Percentiles rank a stretch among this genome's conserved stretches.
phyloP scores from a whole-genome alignment of 306 rosid genomes.

The Vigna angularis region DNA sequence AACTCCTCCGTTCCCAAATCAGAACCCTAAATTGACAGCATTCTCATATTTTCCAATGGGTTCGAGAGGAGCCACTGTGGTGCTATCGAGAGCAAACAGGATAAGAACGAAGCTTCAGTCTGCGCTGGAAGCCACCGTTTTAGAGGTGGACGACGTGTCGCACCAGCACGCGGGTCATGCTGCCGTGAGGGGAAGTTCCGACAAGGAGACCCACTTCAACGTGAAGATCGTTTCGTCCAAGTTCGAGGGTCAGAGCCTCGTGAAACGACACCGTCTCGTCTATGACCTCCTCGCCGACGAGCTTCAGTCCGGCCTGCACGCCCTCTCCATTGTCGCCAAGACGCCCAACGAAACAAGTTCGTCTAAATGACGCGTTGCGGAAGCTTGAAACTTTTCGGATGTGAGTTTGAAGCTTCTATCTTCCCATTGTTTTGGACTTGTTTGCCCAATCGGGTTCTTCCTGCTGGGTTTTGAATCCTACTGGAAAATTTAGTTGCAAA shows the following conservation, averaged over 20 bases:
- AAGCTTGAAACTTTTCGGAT: not conserved
- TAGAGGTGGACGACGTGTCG: slow-evolving; percentile 90
- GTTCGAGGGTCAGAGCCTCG: slow-evolving; percentile 65
- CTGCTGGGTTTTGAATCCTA: not conserved
- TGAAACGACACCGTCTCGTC: slow-evolving; percentile 55
- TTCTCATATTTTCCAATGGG: slow-evolving; percentile 42
- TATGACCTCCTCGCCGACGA: slow-evolving; percentile 49
- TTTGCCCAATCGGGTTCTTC: not conserved
- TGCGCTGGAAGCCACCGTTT: slow-evolving; percentile 65
- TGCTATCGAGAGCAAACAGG: slow-evolving; percentile 70
- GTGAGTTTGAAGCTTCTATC: slow-evolving; percentile 25
- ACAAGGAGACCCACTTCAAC: slow-evolving; percentile 80
- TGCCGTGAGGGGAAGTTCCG: slow-evolving; percentile 59
- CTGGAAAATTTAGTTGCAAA: not conserved
- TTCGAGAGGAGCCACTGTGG: slow-evolving; percentile 54
- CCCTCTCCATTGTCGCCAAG: slow-evolving; percentile 51
- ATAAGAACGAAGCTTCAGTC: slow-evolving; percentile 72
- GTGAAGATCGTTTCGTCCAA: slow-evolving; percentile 73
- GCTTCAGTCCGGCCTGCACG: slow-evolving; percentile 46
- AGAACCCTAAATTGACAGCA: slow-evolving; percentile 2
- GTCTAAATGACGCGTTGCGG: not conserved
- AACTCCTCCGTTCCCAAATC: not conserved
- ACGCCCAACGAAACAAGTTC: slow-evolving; percentile 27
- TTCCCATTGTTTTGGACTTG: not conserved
- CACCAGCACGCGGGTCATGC: slow-evolving; percentile 88